These are phyloP conservation scores for Bruguiera sexangula DNA, from an alignment of 345 rosid species.

Conservation along the genomic window DNA sequence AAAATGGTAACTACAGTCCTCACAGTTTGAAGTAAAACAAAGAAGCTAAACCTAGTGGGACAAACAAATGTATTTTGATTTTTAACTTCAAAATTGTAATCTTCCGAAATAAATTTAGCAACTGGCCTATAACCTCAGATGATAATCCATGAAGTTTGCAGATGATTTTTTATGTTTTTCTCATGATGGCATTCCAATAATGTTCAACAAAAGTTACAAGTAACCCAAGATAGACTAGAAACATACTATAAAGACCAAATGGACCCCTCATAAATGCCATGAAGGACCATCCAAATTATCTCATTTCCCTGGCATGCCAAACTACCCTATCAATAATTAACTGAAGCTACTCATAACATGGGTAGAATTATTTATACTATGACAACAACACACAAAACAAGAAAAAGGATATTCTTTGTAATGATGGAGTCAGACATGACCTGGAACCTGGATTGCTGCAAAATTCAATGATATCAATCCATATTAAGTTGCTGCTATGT, in stretches of 20 bases:
- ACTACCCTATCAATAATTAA: not conserved
- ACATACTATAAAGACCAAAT: slow-evolving; percentile 1
- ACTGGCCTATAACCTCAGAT: not conserved
- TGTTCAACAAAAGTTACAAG: not conserved
- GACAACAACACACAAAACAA: not conserved
- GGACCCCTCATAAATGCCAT: not conserved
- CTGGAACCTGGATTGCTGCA: slow-evolving; percentile 94
- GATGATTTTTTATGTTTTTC: not conserved
- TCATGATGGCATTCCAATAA: not conserved
- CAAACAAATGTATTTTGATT: not conserved
- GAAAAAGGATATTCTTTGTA: slow-evolving; percentile 49
- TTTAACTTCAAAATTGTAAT: not conserved
- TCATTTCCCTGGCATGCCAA: not conserved
- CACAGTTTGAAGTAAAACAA: not conserved
- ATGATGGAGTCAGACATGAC: slow-evolving; percentile 89
- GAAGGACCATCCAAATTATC: not conserved
- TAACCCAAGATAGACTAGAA: slow-evolving; percentile 1
- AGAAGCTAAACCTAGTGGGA: not conserved
- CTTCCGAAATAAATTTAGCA: not conserved
- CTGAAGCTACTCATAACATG: not conserved
- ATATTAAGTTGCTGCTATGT: not conserved
- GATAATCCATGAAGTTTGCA: not conserved
- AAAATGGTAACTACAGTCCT: no score
- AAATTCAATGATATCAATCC: slow-evolving; percentile 16
- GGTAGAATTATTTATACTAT: not conserved